phyloP scores from a whole-genome alignment of 352 stramenopile genomes.

The Pythium dissimile region DNA sequence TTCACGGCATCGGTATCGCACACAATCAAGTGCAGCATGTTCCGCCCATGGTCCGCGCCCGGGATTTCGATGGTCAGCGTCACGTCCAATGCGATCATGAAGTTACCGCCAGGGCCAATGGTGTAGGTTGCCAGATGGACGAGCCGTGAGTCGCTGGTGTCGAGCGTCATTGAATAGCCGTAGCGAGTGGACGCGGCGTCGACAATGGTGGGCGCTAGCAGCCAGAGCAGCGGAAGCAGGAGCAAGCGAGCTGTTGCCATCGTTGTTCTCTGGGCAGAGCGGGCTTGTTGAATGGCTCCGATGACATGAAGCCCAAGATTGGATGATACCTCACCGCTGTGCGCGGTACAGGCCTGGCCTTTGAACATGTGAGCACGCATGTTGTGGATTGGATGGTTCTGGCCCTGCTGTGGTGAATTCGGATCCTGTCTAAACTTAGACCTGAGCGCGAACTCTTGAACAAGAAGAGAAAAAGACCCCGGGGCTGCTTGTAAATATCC shows the following conservation, averaged over 20 bases:
- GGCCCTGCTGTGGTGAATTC: too few species aligned
- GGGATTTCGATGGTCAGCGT: slow-evolving; percentile 29
- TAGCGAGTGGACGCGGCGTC: background rate
- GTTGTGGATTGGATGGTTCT: too few species aligned
- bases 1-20: slow-evolving; percentile 25
- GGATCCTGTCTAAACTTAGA: too few species aligned
- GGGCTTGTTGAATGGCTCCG: too few species aligned
- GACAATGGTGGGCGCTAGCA: background rate
- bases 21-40: slow-evolving; percentile 47
- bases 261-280: too few species aligned
- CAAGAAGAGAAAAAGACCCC: too few species aligned
- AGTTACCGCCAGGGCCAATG: slow-evolving; percentile 32
- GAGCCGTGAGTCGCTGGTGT: slow-evolving; percentile 12
- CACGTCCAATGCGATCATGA: slow-evolving; percentile 41
- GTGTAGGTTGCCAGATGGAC: slow-evolving; percentile 36
- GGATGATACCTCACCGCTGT: too few species aligned
- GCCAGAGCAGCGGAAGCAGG: background rate
- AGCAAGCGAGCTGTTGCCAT: background rate
- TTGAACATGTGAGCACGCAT: too few species aligned
- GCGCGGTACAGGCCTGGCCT: too few species aligned
- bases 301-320: too few species aligned
- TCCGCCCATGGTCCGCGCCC: slow-evolving; percentile 27
- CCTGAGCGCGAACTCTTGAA: too few species aligned
- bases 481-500: background rate
- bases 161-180: slow-evolving; percentile 15